Conservation (phyloP, 805 yeast species). For the Suhomyces vadensis region DNA sequence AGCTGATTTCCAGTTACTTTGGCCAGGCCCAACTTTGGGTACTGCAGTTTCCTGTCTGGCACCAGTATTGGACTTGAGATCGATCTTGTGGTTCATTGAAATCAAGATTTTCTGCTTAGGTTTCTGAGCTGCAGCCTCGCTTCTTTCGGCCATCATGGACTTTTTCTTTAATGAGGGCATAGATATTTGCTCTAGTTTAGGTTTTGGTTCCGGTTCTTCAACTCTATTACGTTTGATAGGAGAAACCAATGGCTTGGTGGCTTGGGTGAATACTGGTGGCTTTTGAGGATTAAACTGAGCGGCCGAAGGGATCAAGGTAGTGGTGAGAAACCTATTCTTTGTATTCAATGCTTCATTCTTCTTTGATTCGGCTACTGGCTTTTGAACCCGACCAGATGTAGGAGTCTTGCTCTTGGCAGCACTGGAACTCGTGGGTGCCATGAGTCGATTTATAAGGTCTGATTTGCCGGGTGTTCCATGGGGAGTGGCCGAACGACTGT, state of each 20-base stretch:
- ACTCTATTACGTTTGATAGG: conserved; percentile 14
- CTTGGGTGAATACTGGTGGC: conserved; percentile 11
- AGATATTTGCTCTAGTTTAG: conserved; percentile 16
- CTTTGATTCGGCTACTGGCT: conserved; percentile 3
- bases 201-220: conserved; percentile 13
- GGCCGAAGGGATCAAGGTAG: conserved; percentile 35
- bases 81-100: conserved; percentile 23
- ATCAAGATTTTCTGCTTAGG: conserved; percentile 30
- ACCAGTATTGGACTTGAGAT: conserved; percentile 4
- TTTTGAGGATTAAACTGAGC: conserved; percentile 22
- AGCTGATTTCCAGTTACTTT: background rate
- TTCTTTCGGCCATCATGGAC: conserved; percentile 29
- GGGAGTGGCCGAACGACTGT: background rate
- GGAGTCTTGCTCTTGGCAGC: conserved; percentile 25
- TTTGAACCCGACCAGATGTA: background rate
- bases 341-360: conserved; percentile 12
- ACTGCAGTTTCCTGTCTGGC: too few species aligned
- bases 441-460: conserved; percentile 19
- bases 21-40: too few species aligned
- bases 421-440: conserved; percentile 33
- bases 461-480: background rate
- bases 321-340: conserved; percentile 37
- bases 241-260: conserved; percentile 11
- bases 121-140: conserved; percentile 27
- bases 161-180: conserved; percentile 27